phyloP scores from a whole-genome alignment of 2,329 filamentous ascomycete genomes.

The Pseudogymnoascus sp. region DNA sequence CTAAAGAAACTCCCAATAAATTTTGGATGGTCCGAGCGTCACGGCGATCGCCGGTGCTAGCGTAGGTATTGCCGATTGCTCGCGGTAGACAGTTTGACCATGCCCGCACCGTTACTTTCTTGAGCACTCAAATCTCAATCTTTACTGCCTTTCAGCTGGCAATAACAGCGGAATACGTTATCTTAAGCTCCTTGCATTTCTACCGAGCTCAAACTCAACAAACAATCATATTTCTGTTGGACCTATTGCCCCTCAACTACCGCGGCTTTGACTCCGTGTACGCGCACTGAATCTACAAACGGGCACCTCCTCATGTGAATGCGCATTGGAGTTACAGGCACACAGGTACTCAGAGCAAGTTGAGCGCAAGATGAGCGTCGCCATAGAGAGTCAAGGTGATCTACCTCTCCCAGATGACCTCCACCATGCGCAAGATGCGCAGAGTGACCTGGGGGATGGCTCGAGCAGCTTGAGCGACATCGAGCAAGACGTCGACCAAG shows the following conservation, averaged over 20 bases:
- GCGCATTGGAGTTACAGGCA: not conserved
- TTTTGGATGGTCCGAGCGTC: conserved; percentile 8
- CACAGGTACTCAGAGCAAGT: conserved; percentile 9
- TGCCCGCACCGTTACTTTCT: conserved; percentile 7
- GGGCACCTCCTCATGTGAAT: conserved; percentile 1
- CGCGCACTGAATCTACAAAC: conserved; percentile 8
- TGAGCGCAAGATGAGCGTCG: conserved; percentile 24
- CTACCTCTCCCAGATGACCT: conserved; percentile 24
- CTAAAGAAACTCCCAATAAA: conserved; percentile 9
- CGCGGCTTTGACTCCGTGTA: not conserved
- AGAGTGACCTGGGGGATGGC: conserved; percentile 49
- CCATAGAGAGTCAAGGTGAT: conserved; percentile 23
- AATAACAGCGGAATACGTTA: conserved; percentile 7
- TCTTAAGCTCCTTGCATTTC: not conserved
- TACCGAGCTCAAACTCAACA: not conserved
- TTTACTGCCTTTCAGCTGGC: conserved; percentile 5
- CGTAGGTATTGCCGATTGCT: conserved; percentile 6
- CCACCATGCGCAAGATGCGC: conserved; percentile 22
- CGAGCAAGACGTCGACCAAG: conserved; percentile 54
- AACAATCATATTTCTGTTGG: not conserved
- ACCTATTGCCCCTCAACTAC: not conserved
- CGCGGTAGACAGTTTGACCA: conserved; percentile 7
- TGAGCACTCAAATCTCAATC: conserved; percentile 2
- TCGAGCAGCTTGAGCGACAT: conserved; percentile 93
- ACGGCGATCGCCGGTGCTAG: conserved; percentile 9